Base-by-base conservation (phyloP, 2,329 filamentous ascomycete species). In the Arachnomyces sp. region DNA sequence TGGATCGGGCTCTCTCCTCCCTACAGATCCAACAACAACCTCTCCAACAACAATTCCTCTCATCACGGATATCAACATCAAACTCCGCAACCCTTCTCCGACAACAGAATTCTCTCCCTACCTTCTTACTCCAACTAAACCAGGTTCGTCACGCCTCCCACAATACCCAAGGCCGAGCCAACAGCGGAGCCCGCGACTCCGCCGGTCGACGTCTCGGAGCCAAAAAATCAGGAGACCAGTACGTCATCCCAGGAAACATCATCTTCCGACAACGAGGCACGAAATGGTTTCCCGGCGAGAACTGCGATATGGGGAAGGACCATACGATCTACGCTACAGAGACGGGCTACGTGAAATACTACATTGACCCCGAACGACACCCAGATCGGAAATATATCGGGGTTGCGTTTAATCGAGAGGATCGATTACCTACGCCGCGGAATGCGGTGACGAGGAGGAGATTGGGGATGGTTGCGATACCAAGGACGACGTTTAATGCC, bases 211-310 rank as follows among this genome's bases (percentile, higher is more conserved):
- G 94, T 61, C 70, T 98, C 51, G 92, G 92, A 51, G 89, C 90
- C 4, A 98, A 98, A 74, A 87, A 90, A 65, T 82, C 82, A 13
- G 87, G 85, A 63, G 90, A 90, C 60, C 84, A 95, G 70, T 94
- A 82, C 63, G 92, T 98, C 28, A 83, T 94, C 43, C 84, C 89
- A 3, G 92, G 92, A 40, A 96, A 94, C 71, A 98, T 98, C 65
- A 84, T 98, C 67, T 98, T 92, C 77, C 88, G 87, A 61, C 92
- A 98, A 66, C 82, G 90, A 56, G 92, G 92, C 54, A 93, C 92
- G 3, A 77, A 81, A 56, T 98, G 92, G 92, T 90, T 82, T 62
- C 83, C 92, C 1, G 92, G 92, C 55, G 92, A 96, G 62, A 96
- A 98, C 67, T 86, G 84, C 64, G 84, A 81, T 54, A 90, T 96